A percentile compares a stretch with the other conserved stretches of the same genome.
phyloP scores from a whole-genome alignment of 306 rosid genomes.

The Gastrolobium bilobum region DNA sequence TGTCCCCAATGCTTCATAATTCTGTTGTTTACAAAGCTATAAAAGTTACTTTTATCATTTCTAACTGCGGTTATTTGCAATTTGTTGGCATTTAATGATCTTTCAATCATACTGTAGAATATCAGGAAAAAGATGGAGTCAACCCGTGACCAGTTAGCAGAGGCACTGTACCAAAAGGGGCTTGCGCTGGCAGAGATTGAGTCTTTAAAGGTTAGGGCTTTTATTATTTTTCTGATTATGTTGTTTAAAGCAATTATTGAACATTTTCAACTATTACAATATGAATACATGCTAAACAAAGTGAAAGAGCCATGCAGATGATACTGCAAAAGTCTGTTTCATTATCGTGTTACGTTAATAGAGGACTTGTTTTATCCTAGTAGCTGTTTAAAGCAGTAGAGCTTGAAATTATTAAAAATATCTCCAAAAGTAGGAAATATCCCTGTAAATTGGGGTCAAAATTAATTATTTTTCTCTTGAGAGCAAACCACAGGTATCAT shows the following conservation, averaged over 20 bases:
- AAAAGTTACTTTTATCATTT: background rate
- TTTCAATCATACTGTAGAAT: slow-evolving; percentile 56
- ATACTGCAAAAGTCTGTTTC: slow-evolving; percentile 12
- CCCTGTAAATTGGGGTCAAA: slow-evolving; percentile 2
- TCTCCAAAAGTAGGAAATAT: slow-evolving; percentile 10
- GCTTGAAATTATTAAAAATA: slow-evolving; percentile 24
- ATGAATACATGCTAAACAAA: slow-evolving; percentile 15
- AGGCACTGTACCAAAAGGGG: slow-evolving; percentile 93
- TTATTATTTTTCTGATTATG: slow-evolving; percentile 33
- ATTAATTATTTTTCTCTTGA: background rate
- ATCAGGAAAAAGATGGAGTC: slow-evolving; percentile 87
- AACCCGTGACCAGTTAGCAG: slow-evolving; percentile 86
- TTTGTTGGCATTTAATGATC: slow-evolving; percentile 37
- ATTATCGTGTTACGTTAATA: slow-evolving; percentile 29
- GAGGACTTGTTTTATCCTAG: slow-evolving; percentile 33
- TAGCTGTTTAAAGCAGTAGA: slow-evolving; percentile 26
- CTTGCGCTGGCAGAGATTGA: slow-evolving; percentile 81
- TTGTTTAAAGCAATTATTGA: slow-evolving; percentile 15
- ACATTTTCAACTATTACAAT: slow-evolving; percentile 6
- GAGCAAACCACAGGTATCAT: slow-evolving; percentile 5
- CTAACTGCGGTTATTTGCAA: slow-evolving; percentile 9
- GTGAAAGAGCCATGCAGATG: slow-evolving; percentile 32
- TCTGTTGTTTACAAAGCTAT: slow-evolving; percentile 11
- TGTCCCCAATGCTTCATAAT: slow-evolving; percentile 34
- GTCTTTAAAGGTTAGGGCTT: slow-evolving; percentile 72